Conservation (phyloP, 345 rosid genomes). For the Syzygium grande region DNA sequence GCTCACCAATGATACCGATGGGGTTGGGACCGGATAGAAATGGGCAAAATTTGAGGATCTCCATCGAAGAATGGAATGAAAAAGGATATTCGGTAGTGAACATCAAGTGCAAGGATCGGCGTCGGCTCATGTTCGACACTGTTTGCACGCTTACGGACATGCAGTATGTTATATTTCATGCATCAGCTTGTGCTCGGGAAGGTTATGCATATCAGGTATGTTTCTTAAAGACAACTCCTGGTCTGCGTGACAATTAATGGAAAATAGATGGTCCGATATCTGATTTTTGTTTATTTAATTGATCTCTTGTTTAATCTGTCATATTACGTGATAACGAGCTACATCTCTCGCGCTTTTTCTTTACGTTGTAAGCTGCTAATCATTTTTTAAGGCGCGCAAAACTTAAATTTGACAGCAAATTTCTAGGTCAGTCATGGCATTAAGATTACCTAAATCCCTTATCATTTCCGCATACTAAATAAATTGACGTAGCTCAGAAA, state of each 20-base stretch:
- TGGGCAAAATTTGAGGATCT: constrained; percentile 22
- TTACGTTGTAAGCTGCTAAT: background rate
- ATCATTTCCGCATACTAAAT: background rate
- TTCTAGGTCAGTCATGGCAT: background rate
- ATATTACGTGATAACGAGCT: background rate
- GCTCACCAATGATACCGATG: background rate
- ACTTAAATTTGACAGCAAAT: background rate
- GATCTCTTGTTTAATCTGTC: background rate
- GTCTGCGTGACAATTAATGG: background rate
- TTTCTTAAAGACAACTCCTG: background rate
- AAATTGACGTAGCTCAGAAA: background rate
- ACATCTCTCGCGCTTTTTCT: background rate
- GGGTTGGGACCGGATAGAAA: constrained; percentile 7
- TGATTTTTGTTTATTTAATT: background rate
- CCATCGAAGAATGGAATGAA: constrained; percentile 54
- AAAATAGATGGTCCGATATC: background rate
- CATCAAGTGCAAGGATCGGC: constrained; percentile 53
- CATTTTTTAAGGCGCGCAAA: background rate
- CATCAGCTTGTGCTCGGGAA: constrained; percentile 35
- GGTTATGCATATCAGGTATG: constrained; percentile 58
- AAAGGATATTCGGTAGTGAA: constrained; percentile 62
- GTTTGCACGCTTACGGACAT: constrained; percentile 67
- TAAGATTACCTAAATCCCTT: background rate
- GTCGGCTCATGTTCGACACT: constrained; percentile 70
- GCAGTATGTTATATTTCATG: constrained; percentile 82